Base-by-base conservation (phyloP, 306 rosid species). In the Fragaria nilgerrensis region DNA sequence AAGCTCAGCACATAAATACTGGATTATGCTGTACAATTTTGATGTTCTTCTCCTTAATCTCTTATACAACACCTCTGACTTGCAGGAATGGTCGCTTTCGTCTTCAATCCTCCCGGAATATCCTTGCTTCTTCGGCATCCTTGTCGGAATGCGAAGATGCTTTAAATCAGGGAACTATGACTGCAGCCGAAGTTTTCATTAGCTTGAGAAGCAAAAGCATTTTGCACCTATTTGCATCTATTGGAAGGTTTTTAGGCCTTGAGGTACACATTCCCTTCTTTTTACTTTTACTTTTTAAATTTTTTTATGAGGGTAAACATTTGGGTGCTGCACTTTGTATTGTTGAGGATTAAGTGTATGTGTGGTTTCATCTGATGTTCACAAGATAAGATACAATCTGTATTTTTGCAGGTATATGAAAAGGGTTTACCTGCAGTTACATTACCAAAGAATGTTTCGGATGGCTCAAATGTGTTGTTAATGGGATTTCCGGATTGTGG, bases 401-500 rank as follows among this genome's bases (percentile, higher is more conserved):
- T 44, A 34, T 75, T 55, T 70, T 78, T 92, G 87, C 89, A 95
- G 99, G 97, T 89, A 20, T 92, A 82, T 70, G 99, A 95, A 79
- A 85, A 91, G 79, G 96, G 93, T 59, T 79, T 87, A 77, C 90
- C 87, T 84, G 82, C 96, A 14, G 88, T 91, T 65, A 93, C 88
- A 86, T 75, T 92, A 82, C 94, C 99, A 25, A 92, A 91, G 83
- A 82, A 71, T 86, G 72, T 91, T 82, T 85, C 69, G 34, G 85
- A 85, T 80, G 96, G 96, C 86, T 91, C 97, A 56, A 64, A 86
- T 78, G 77, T 83, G 89, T 89, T 95, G 79, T 68, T 92, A 82
- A 88, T 95, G 98, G 99, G 92, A 72, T 95, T 95, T 84, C 98
- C 99, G 43, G 99, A 95, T 69, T 88, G 97, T 79, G 92, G 96